These are phyloP conservation scores for Haplosporangium gracile DNA, from an alignment of 192 early-diverging fungal genomes.

Conservation along the genomic window DNA sequence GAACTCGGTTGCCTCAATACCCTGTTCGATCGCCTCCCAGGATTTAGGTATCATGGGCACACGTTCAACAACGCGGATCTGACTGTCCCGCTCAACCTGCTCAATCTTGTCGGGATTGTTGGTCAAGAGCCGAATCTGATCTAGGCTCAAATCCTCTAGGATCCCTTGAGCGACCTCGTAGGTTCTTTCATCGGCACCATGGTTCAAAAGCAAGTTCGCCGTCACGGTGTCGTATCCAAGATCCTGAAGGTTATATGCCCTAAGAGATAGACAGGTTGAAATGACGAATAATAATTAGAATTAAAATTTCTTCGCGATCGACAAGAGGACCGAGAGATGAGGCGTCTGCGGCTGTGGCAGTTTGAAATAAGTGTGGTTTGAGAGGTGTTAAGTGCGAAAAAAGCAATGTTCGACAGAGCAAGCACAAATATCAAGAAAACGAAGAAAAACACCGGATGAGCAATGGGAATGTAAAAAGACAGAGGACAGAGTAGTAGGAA, in stretches of 20 bases:
- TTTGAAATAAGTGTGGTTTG: too few species aligned
- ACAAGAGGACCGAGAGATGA: background rate
- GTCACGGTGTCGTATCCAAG: slow-evolving; percentile 93
- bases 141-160: slow-evolving; percentile 81
- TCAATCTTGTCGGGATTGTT: slow-evolving; percentile 97
- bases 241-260: slow-evolving; percentile 98
- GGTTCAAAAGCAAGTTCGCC: slow-evolving; percentile 91
- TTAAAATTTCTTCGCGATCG: background rate
- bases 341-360: background rate
- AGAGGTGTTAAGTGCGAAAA: background rate
- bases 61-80: slow-evolving; percentile 81
- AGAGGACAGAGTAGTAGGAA: background rate
- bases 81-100: slow-evolving; percentile 71
- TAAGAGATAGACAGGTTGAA: slow-evolving; percentile 23
- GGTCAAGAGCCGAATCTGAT: slow-evolving; percentile 84
- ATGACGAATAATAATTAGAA: background rate
- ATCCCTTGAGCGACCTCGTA: slow-evolving; percentile 93
- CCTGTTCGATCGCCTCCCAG: slow-evolving; percentile 69
- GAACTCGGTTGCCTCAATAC: slow-evolving; percentile 25
- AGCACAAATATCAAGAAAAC: background rate
- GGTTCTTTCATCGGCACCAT: slow-evolving; percentile 92
- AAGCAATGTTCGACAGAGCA: background rate
- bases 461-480: background rate
- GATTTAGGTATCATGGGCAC: slow-evolving; percentile 92
- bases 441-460: background rate